phyloP scores from a whole-genome alignment of 1,284 basidiomycete species.

The Moesziomyces globuligerus region DNA sequence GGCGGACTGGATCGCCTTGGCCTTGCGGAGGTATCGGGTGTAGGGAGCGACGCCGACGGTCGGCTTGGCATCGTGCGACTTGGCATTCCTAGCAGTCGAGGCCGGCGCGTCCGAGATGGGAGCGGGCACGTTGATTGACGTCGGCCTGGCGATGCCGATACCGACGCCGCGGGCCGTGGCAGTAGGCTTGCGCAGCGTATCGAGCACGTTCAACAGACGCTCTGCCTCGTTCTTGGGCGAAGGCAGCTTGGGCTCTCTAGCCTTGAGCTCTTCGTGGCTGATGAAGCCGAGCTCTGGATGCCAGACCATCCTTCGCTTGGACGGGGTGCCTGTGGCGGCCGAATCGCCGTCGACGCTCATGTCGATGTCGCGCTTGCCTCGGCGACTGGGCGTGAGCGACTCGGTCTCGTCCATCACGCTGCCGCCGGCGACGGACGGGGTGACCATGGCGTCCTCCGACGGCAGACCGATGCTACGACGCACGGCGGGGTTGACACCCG shows the following conservation, averaged over 20 bases:
- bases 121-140: constrained; percentile 40
- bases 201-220: constrained; percentile 67
- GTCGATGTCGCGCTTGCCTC: constrained; percentile 44
- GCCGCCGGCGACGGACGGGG: constrained; percentile 22
- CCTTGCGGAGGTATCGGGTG: constrained; percentile 47
- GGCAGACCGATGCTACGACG: constrained; percentile 22
- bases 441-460: constrained; percentile 18
- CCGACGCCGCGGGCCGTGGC: constrained; percentile 51
- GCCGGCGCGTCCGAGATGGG: constrained; percentile 39
- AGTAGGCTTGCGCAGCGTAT: constrained; percentile 65
- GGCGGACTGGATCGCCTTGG: constrained; percentile 25
- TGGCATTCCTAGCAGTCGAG: constrained; percentile 3
- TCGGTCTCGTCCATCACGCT: constrained; percentile 37
- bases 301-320: constrained; percentile 63
- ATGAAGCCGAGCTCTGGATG: constrained; percentile 62
- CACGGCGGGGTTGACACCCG: constrained; percentile 28
- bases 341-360: constrained; percentile 51
- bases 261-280: constrained; percentile 57
- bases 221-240: constrained; percentile 68
- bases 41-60: constrained; percentile 52
- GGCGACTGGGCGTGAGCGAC: constrained; percentile 32
- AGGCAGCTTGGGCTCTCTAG: constrained; percentile 53
- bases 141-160: constrained; percentile 13
- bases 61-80: constrained; percentile 12
- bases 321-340: constrained; percentile 26